phyloP scores from a whole-genome alignment of 441 rosid species.

The Syzygium malaccense region DNA sequence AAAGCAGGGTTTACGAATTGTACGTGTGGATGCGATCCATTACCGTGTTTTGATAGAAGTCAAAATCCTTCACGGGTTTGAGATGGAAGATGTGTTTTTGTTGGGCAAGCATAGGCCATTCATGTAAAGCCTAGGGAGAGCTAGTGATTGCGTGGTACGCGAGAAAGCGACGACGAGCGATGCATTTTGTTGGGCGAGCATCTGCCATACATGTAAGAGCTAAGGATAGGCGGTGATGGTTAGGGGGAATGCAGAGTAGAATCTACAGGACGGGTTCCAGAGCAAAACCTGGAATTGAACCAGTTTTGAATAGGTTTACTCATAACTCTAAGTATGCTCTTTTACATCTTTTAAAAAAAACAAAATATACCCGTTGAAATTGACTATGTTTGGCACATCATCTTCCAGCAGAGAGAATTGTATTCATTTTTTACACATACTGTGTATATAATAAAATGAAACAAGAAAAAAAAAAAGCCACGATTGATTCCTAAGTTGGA shows the following conservation, averaged over 20 bases:
- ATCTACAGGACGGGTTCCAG: fast-evolving
- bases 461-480: neutral
- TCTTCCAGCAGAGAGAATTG: too few relatives aligned
- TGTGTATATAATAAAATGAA: neutral
- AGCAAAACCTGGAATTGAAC: neutral
- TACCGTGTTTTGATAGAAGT: neutral
- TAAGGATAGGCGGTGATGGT: neutral
- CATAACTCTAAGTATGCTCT: neutral
- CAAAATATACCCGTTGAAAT: neutral
- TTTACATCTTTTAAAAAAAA: neutral
- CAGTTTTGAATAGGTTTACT: neutral
- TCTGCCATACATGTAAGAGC: neutral
- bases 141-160: neutral
- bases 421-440: neutral
- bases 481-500: neutral
- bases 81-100: neutral
- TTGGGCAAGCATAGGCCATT: neutral
- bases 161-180: neutral
- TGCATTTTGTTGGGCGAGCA: neutral
- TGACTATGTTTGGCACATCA: neutral
- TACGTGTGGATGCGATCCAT: neutral
- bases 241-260: neutral
- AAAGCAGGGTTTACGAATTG: neutral
- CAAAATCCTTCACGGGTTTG: neutral
- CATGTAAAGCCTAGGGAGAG: neutral